A percentile compares a stretch with the other conserved stretches of the same genome.
Conservation (phyloP, 306 rosid genomes). For the Urtica urens region DNA sequence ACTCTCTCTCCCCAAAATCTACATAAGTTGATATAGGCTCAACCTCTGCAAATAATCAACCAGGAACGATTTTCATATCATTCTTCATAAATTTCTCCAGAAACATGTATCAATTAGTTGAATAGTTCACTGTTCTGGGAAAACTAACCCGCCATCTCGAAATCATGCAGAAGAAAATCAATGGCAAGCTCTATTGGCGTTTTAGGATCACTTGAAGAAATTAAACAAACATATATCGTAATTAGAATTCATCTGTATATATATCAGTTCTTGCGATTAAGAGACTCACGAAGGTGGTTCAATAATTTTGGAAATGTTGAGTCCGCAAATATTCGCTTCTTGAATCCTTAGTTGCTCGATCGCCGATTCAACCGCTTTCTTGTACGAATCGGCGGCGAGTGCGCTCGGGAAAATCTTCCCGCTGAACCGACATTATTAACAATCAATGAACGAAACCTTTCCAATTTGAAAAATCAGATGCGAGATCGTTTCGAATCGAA, state of each 20-base stretch:
- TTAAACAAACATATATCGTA: background rate
- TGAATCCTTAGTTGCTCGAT: constrained; percentile 47
- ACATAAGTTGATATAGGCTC: constrained; percentile 82
- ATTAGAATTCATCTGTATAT: background rate
- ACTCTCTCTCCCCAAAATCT: constrained; percentile 80
- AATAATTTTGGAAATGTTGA: constrained; percentile 21
- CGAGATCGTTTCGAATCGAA: background rate
- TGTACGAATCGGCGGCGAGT: constrained; percentile 74
- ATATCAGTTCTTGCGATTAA: background rate
- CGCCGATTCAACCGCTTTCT: constrained; percentile 85
- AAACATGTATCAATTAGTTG: background rate
- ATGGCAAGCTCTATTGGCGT: constrained; percentile 80
- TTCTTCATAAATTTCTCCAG: constrained; percentile 3
- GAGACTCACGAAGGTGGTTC: constrained; percentile 44
- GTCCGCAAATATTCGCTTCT: constrained; percentile 25
- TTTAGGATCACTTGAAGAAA: constrained; percentile 31
- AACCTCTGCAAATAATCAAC: constrained; percentile 47
- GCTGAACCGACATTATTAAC: constrained; percentile 27
- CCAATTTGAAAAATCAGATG: background rate
- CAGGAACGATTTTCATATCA: constrained; percentile 1
- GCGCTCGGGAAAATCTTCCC: constrained; percentile 81
- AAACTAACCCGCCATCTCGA: constrained; percentile 91
- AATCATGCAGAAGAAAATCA: constrained; percentile 85
- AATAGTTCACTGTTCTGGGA: background rate
- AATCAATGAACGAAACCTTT: background rate